Evolutionary conservation across 805 yeast species (phyloP).

Genomic region (Myxozyma monticola): DNA sequence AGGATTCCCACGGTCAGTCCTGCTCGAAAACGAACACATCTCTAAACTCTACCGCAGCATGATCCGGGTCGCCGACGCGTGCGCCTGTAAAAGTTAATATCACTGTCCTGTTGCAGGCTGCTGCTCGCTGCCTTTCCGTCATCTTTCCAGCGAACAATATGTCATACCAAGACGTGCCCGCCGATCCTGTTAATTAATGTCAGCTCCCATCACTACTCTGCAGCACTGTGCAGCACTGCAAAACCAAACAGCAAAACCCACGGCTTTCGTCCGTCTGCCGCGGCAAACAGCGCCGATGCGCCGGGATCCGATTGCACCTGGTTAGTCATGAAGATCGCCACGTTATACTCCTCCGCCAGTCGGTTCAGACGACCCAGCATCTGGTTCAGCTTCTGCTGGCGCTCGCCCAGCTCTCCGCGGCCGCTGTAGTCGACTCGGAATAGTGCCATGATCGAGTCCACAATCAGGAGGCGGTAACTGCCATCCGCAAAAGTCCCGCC

Average conservation of each 20-base stretch:
- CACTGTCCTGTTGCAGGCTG: background rate
- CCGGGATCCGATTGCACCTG: slow-evolving; percentile 83
- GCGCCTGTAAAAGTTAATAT: slow-evolving; percentile 19
- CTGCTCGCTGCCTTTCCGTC: background rate
- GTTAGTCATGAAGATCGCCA: slow-evolving; percentile 72
- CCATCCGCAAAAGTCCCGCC: slow-evolving; percentile 69
- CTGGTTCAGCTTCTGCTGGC: slow-evolving; percentile 69
- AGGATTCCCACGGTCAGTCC: background rate
- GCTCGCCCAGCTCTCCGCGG: slow-evolving; percentile 72
- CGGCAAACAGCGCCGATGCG: slow-evolving; percentile 73
- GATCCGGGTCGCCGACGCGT: slow-evolving; percentile 73
- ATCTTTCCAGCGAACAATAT: background rate
- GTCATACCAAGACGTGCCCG: slow-evolving; percentile 64
- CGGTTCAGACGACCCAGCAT: slow-evolving; percentile 55
- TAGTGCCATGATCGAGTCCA: slow-evolving; percentile 76
- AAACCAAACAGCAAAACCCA: too few relatives aligned
- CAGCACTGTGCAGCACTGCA: too few relatives aligned
- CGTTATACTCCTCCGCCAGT: slow-evolving; percentile 73
- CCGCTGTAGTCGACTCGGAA: slow-evolving; percentile 79
- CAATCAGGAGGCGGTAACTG: slow-evolving; percentile 59
- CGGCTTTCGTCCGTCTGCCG: slow-evolving; percentile 82
- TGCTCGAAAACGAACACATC: too few relatives aligned
- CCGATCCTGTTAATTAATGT: slow-evolving; percentile 51
- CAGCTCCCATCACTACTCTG: background rate
- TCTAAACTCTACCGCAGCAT: slow-evolving; percentile 49